Evolutionary conservation across 257 asterid species (phyloP), one percentile per base, ranked within the genome.

Genomic region (Fraxinus excelsior): DNA sequence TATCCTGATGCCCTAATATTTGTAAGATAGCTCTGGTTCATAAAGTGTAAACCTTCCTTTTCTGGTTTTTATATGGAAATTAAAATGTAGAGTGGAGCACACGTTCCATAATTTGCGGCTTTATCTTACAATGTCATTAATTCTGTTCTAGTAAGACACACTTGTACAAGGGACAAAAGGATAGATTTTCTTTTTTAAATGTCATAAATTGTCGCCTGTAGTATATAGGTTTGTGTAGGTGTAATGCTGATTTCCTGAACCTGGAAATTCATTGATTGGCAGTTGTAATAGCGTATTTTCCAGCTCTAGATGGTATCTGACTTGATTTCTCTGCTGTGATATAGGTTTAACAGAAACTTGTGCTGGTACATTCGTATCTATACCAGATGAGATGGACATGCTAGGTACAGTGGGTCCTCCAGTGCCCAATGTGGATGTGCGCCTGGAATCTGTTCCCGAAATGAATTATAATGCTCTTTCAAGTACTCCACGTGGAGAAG

Each of bases 371-470:
- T 93, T 95, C 80, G 94, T 91, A 75, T 84, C 99, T 66, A 71
- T 95, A 76, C 97, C 99, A 16, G 82, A 95, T 73, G 89, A 85
- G 78, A 67, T 89, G 78, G 78, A 74, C 76, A 93, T 93, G 99
- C 88, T 91, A 68, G 97, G 98, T 71, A 95, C 98, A 5, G 99
- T 91, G 84, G 99, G 99, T 6, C 97, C 98, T 23, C 99, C 99
- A 1, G 90, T 91, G 35, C 97, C 99, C n/a, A 91, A 90, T 79
- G 98, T 93, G 86, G 99, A 95, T 72, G 96, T 85, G 64, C 82
- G 98, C 85, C 88, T 95, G 77, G 97, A 95, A 81, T 95, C 99
- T 75, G 98, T 95, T 78, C 97, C 99, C 76, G 99, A 95, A 82
- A 93, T 95, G 99, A 90, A 90, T 31, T 95, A 95, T 71, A 96